Percentiles rank a stretch among this genome's conserved stretches.
Conservation (phyloP, 108 stramenopile species). For the Parmales sp. region DNA sequence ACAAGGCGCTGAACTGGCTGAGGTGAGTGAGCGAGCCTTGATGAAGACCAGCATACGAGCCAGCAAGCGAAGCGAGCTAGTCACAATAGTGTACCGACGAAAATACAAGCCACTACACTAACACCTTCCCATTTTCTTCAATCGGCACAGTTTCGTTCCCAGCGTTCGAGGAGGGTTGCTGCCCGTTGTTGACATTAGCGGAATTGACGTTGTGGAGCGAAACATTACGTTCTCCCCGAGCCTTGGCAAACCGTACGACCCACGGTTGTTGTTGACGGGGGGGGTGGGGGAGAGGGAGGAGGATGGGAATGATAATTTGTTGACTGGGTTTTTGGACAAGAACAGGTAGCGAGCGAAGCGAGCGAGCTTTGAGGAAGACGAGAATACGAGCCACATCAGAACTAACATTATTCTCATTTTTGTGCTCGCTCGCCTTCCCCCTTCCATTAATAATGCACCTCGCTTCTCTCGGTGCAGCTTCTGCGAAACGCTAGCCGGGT, state of each 20-base stretch:
- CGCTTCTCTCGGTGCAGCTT: constrained; percentile 83
- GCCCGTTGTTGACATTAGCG: constrained; percentile 74
- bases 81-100: too few relatives aligned
- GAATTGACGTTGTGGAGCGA: constrained; percentile 85
- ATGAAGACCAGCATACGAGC: too few relatives aligned
- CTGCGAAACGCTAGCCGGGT: constrained; percentile 87
- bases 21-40: too few relatives aligned
- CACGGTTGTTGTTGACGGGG: constrained; percentile 74
- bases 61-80: too few relatives aligned
- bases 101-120: too few relatives aligned
- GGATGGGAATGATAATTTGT: constrained; percentile 66
- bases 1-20: constrained; percentile 80
- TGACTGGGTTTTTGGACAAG: constrained; percentile 94
- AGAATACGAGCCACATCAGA: too few relatives aligned
- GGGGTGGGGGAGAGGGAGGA: constrained; percentile 21
- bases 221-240: constrained; percentile 63
- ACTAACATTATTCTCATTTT: too few relatives aligned
- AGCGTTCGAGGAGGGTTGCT: constrained; percentile 56
- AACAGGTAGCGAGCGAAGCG: too few relatives aligned
- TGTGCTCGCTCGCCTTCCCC: too few relatives aligned
- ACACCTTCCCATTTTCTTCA: too few relatives aligned
- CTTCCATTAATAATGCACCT: too few relatives aligned
- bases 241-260: constrained; percentile 82
- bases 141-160: constrained; percentile 94
- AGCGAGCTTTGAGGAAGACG: too few relatives aligned